phyloP scores from a whole-genome alignment of 2,329 filamentous ascomycete genomes.

The Metarhizium anisopliae region DNA sequence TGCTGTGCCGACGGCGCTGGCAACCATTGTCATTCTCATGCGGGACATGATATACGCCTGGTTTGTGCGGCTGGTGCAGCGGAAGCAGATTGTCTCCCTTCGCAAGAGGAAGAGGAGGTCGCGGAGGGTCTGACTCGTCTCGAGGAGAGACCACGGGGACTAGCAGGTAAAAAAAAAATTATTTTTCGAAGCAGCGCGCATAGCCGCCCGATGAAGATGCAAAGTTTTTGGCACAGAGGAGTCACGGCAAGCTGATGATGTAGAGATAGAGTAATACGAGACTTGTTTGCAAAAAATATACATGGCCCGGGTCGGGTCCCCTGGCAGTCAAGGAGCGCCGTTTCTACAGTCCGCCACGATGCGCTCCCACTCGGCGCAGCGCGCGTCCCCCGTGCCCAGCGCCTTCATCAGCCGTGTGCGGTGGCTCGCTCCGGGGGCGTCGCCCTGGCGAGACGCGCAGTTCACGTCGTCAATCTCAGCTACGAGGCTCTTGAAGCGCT shows the following conservation, averaged over 20 bases:
- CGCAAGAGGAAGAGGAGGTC: conserved; percentile 25
- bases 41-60: conserved; percentile 38
- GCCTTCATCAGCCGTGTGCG: neutral
- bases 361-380: neutral
- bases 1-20: conserved; percentile 41
- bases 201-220: no score
- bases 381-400: neutral
- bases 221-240: no score
- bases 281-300: no score
- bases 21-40: conserved; percentile 43
- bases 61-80: conserved; percentile 31
- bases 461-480: neutral
- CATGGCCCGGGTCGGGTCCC: no score
- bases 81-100: conserved; percentile 34
- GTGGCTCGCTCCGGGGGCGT: neutral
- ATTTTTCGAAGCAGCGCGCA: no score
- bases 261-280: no score
- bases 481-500: neutral
- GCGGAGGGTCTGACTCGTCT: conserved; percentile 2
- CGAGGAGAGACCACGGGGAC: neutral
- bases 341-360: neutral
- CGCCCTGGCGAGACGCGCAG: neutral
- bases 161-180: no score
- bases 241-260: no score
- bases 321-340: neutral